Conservation (phyloP, 2,329 filamentous ascomycete genomes). For the Bipolaris sorokiniana region DNA sequence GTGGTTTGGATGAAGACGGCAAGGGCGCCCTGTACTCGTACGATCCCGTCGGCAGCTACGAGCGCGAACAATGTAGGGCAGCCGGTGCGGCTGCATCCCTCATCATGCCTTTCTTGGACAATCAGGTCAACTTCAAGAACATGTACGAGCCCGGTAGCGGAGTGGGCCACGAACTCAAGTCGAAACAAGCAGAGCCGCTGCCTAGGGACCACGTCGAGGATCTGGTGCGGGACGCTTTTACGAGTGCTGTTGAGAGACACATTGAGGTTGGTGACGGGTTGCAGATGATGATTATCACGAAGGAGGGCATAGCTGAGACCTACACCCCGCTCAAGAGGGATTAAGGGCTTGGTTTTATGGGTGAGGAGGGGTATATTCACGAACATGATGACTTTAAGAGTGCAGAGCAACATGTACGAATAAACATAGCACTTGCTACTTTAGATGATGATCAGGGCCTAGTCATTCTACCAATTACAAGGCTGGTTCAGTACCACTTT, state of each 20-base stretch:
- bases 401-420: slow-evolving; percentile 27
- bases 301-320: slow-evolving; percentile 85
- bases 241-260: slow-evolving; percentile 96
- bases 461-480: slow-evolving; percentile 5
- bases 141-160: slow-evolving; percentile 91
- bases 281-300: slow-evolving; percentile 93
- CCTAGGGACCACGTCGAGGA: slow-evolving; percentile 77
- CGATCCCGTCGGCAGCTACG: slow-evolving; percentile 96
- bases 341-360: slow-evolving; percentile 21
- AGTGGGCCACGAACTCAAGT: slow-evolving; percentile 78
- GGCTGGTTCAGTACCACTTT: not conserved
- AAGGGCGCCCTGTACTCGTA: slow-evolving; percentile 95
- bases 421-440: slow-evolving; percentile 23
- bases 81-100: slow-evolving; percentile 89
- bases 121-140: slow-evolving; percentile 99
- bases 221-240: slow-evolving; percentile 95
- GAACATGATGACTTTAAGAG: slow-evolving; percentile 45
- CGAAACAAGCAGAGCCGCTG: slow-evolving; percentile 72
- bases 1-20: slow-evolving; percentile 91
- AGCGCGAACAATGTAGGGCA: slow-evolving; percentile 93
- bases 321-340: slow-evolving; percentile 78
- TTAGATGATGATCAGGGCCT: slow-evolving; percentile 1
- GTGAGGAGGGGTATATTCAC: slow-evolving; percentile 40
- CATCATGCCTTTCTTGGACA: slow-evolving; percentile 99
- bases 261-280: slow-evolving; percentile 97